Evolutionary conservation across 2,329 filamentous ascomycete species (phyloP).

Genomic region (Verticillium klebahnii): DNA sequence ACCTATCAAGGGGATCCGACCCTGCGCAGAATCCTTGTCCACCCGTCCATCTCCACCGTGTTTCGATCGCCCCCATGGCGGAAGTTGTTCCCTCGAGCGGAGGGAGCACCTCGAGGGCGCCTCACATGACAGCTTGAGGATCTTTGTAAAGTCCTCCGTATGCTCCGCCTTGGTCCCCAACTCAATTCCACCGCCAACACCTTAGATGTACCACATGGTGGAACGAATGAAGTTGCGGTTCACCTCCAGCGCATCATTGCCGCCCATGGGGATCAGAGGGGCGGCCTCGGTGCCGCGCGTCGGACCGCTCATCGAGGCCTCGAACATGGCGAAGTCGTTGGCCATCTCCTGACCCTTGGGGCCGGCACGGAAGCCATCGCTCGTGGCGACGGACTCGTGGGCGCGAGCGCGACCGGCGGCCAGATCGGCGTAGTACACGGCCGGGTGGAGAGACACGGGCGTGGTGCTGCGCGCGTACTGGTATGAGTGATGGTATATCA

Average conservation of each 20-base stretch:
- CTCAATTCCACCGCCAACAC: background rate
- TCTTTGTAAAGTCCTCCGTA: background rate
- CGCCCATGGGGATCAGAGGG: conserved; percentile 16
- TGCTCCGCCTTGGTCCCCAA: background rate
- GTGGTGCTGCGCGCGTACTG: conserved; percentile 91
- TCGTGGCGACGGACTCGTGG: conserved; percentile 56
- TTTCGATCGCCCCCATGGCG: background rate
- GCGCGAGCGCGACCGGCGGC: conserved; percentile 74
- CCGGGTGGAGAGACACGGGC: conserved; percentile 81
- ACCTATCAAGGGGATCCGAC: background rate
- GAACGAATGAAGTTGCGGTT: conserved; percentile 27
- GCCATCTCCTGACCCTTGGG: conserved; percentile 38
- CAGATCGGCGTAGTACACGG: conserved; percentile 94
- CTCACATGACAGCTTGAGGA: background rate
- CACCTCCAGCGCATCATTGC: conserved; percentile 15
- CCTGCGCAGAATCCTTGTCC: conserved; percentile 2
- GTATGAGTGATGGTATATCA: conserved; percentile 94
- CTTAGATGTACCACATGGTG: conserved; percentile 42
- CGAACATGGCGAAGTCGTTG: conserved; percentile 34
- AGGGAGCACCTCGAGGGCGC: too few relatives aligned
- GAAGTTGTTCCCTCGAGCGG: background rate
- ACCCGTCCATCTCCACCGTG: background rate
- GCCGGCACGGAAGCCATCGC: conserved; percentile 37
- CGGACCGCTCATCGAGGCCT: conserved; percentile 15
- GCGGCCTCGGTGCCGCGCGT: conserved; percentile 7